Conservation (phyloP, 768 basidiomycete species). For the Mycena polygramma region DNA sequence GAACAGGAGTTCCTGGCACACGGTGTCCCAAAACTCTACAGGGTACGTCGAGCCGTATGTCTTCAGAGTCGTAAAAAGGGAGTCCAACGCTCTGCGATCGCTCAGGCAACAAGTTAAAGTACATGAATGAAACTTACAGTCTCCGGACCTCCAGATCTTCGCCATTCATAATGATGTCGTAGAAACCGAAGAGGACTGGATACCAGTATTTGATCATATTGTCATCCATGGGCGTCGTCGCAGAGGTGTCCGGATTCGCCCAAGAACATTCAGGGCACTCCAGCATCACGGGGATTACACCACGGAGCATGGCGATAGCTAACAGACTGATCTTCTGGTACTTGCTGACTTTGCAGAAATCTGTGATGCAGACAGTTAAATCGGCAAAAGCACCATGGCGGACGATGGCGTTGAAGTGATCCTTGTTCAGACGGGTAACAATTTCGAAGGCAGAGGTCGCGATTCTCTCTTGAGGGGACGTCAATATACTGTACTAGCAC, state of each 20-base stretch:
- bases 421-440: slow-evolving; percentile 89
- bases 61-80: slow-evolving; percentile 94
- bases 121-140: slow-evolving; percentile 70
- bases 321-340: slow-evolving; percentile 98
- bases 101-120: slow-evolving; percentile 20
- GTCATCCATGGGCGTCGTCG: slow-evolving; percentile 70
- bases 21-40: slow-evolving; percentile 97
- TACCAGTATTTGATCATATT: slow-evolving; percentile 98
- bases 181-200: slow-evolving; percentile 97
- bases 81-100: slow-evolving; percentile 87
- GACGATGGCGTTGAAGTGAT: slow-evolving; percentile 93
- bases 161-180: slow-evolving; percentile 99
- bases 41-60: slow-evolving; percentile 88
- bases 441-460: slow-evolving; percentile 96
- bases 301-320: slow-evolving; percentile 96
- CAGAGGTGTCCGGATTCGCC: slow-evolving; percentile 40
- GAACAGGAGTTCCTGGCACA: slow-evolving; percentile 96
- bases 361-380: slow-evolving; percentile 96
- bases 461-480: slow-evolving; percentile 78
- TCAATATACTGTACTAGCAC: slow-evolving; percentile 15
- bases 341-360: slow-evolving; percentile 99
- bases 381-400: slow-evolving; percentile 96
- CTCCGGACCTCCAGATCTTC: slow-evolving; percentile 98
- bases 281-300: slow-evolving; percentile 93
- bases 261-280: slow-evolving; percentile 76